Percentiles rank a stretch among this genome's conserved stretches.
Conservation (phyloP, 352 stramenopile species). For the Phytophthora megakarya region DNA sequence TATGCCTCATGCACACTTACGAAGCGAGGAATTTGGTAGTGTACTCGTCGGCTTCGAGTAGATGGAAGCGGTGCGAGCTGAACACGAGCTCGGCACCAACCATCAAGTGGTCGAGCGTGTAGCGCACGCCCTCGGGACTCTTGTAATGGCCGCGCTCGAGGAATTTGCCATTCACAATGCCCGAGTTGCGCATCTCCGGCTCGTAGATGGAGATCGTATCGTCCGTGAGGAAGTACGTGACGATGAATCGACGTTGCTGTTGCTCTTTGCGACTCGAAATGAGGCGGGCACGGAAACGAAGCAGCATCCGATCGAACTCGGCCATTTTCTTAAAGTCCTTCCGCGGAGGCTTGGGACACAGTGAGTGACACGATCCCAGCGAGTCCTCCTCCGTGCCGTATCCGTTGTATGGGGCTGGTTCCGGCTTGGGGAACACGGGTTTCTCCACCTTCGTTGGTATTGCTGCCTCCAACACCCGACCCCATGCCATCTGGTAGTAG, state of each 20-base stretch:
- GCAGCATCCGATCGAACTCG: slow-evolving; percentile 74
- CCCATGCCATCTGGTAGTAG: slow-evolving; percentile 80
- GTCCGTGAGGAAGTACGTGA: slow-evolving; percentile 85
- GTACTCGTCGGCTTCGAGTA: slow-evolving; percentile 83
- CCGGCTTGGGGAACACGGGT: slow-evolving; percentile 56
- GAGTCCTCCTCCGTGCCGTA: slow-evolving; percentile 83
- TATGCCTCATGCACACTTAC: too few relatives aligned
- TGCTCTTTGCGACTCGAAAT: slow-evolving; percentile 80
- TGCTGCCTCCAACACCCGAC: slow-evolving; percentile 44
- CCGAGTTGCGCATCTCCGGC: slow-evolving; percentile 76
- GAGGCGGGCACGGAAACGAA: slow-evolving; percentile 75
- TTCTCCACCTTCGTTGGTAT: slow-evolving; percentile 53
- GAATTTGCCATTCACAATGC: slow-evolving; percentile 85
- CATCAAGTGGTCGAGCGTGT: slow-evolving; percentile 63
- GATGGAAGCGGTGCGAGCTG: slow-evolving; percentile 78
- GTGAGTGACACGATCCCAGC: slow-evolving; percentile 60
- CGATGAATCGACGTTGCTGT: slow-evolving; percentile 76
- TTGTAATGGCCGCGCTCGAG: slow-evolving; percentile 82
- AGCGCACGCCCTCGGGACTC: slow-evolving; percentile 55
- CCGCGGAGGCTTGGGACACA: slow-evolving; percentile 72
- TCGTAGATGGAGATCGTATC: slow-evolving; percentile 83
- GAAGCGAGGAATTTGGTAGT: slow-evolving; percentile 80
- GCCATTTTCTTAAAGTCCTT: slow-evolving; percentile 87
- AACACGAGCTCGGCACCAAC: slow-evolving; percentile 61
- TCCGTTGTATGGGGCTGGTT: slow-evolving; percentile 70